Percentiles rank a stretch among this genome's conserved stretches.
These are phyloP conservation scores for Myxozyma nipponensis DNA, from an alignment of 805 yeast genomes.

Conservation along the genomic window DNA sequence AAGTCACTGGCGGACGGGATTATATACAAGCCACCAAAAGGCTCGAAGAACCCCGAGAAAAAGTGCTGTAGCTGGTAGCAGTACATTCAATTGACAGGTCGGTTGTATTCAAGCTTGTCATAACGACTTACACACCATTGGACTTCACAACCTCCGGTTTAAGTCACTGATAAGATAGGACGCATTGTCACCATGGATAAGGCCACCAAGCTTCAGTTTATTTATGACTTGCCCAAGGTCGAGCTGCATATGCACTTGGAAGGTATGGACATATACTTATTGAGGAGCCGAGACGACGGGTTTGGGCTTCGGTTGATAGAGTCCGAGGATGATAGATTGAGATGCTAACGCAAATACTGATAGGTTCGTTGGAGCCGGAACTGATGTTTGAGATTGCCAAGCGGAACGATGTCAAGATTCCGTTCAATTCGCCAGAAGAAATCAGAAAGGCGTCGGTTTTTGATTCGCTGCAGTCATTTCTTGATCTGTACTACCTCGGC, in stretches of 20 bases:
- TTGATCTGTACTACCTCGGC: constrained; percentile 76
- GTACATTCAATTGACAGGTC: no score
- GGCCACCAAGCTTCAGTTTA: constrained; percentile 40
- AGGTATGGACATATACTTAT: constrained; percentile 43
- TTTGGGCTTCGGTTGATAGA: not conserved
- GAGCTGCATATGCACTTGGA: constrained; percentile 84
- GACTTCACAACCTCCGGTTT: no score
- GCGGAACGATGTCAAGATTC: constrained; percentile 59
- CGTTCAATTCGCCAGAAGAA: constrained; percentile 53
- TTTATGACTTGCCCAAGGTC: constrained; percentile 74
- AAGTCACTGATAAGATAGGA: no score
- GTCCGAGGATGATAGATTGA: not conserved
- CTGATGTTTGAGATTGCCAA: constrained; percentile 64
- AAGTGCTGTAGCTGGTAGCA: no score
- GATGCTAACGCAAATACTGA: not conserved
- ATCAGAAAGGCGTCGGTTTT: constrained; percentile 58
- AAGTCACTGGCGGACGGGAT: no score
- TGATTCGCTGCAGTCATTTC: constrained; percentile 69
- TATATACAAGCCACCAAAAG: no score
- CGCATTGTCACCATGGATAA: constrained; percentile 17
- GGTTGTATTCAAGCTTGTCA: no score
- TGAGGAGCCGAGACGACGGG: no score
- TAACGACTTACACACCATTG: no score
- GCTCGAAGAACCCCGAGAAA: no score
- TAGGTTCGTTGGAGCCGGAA: constrained; percentile 60